phyloP scores from a whole-genome alignment of 2,329 filamentous ascomycete genomes.

The Aspergillus awamori region DNA sequence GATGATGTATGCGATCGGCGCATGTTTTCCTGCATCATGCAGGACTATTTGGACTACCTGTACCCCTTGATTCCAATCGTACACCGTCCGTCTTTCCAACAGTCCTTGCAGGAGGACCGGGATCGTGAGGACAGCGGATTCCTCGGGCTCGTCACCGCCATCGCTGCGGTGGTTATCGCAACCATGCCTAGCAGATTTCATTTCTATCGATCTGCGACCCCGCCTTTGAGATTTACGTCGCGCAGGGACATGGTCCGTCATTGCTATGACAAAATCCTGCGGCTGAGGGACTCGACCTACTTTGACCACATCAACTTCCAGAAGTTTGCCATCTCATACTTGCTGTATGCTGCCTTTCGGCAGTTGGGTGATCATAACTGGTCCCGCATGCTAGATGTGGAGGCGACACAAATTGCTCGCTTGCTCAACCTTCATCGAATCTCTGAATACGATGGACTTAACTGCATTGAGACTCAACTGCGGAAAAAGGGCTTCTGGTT shows the following conservation, averaged over 20 bases:
- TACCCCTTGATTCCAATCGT: conserved; percentile 22
- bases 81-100: conserved; percentile 19
- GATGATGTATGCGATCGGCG: conserved; percentile 19
- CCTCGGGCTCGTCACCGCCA: conserved; percentile 11
- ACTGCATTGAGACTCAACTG: conserved; percentile 39
- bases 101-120: conserved; percentile 10
- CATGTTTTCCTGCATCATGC: conserved; percentile 19
- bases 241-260: conserved; percentile 18
- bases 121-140: conserved; percentile 15
- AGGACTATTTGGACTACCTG: conserved; percentile 19
- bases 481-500: conserved; percentile 45
- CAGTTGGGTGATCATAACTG: conserved; percentile 42
- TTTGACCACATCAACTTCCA: conserved; percentile 31
- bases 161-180: conserved; percentile 19
- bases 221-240: conserved; percentile 12
- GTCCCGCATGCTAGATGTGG: conserved; percentile 42
- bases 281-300: conserved; percentile 14
- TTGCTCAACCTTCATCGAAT: conserved; percentile 36
- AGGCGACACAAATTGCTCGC: conserved; percentile 39
- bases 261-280: conserved; percentile 15
- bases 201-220: conserved; percentile 7
- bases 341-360: conserved; percentile 36
- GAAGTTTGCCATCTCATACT: conserved; percentile 42
- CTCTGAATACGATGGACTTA: conserved; percentile 35
- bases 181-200: conserved; percentile 19